Percentiles rank a stretch among this genome's conserved stretches.
These are phyloP conservation scores for Kewa caespitosa DNA, from an alignment of 179 eudicot species.

Conservation along the genomic window DNA sequence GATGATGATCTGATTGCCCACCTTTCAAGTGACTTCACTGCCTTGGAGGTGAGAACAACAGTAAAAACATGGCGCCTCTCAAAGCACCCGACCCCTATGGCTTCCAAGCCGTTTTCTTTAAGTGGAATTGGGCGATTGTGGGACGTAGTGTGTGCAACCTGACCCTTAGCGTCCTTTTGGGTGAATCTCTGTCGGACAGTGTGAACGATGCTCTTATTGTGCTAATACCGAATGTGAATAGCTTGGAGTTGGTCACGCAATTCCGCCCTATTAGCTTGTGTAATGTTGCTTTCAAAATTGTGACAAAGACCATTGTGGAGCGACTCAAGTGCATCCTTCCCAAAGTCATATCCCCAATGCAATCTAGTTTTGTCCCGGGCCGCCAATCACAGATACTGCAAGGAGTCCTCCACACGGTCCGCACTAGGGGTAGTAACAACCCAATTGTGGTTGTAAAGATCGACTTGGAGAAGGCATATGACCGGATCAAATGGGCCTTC, in stretches of 20 bases:
- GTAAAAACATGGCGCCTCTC: neutral
- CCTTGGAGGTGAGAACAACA: neutral
- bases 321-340: neutral
- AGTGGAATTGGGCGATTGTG: neutral
- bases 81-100: slow-evolving; percentile 11
- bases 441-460: neutral
- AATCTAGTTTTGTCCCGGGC: neutral
- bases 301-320: neutral
- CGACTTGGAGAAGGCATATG: neutral
- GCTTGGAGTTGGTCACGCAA: neutral
- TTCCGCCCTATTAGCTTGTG: neutral
- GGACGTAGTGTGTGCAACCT: neutral
- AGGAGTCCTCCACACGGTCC: neutral
- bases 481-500: neutral
- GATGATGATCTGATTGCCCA: neutral
- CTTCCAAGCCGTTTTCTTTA: slow-evolving; percentile 9
- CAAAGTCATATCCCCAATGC: neutral
- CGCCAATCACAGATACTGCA: neutral
- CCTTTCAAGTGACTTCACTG: neutral
- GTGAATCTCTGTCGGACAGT: neutral
- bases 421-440: neutral
- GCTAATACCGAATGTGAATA: neutral
- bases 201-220: neutral
- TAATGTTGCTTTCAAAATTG: neutral
- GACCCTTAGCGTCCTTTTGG: neutral